Percentiles rank a stretch among this genome's conserved stretches.
Evolutionary conservation across 345 rosid species (phyloP).

Genomic region (Sisymbrium irio): DNA sequence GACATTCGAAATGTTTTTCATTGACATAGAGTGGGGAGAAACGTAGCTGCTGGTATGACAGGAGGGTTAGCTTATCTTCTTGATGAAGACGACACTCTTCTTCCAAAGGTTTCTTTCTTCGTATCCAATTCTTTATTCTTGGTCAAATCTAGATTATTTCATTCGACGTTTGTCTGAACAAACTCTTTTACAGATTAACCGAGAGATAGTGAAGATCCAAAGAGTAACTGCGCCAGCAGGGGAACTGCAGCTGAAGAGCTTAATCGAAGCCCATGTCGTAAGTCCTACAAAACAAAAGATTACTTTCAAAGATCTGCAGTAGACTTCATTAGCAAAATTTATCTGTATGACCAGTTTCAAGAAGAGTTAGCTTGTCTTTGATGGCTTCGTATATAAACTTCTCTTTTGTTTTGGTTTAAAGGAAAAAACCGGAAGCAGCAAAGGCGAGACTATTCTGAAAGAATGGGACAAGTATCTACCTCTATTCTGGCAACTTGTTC

Average conservation of each 20-base stretch:
- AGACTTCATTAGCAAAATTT: background rate
- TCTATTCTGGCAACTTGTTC: constrained; percentile 94
- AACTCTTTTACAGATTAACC: constrained; percentile 56
- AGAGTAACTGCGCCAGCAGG: constrained; percentile 97
- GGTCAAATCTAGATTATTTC: background rate
- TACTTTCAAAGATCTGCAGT: background rate
- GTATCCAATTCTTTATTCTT: background rate
- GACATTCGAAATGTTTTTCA: background rate
- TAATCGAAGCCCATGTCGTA: constrained; percentile 89
- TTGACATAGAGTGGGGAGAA: constrained; percentile 86
- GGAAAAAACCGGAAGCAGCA: constrained; percentile 96
- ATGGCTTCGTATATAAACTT: background rate
- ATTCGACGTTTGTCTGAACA: constrained; percentile 4
- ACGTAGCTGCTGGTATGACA: constrained; percentile 99
- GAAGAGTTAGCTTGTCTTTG: background rate
- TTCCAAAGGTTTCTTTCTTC: constrained; percentile 70
- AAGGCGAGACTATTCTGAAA: constrained; percentile 64
- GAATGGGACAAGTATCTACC: constrained; percentile 85
- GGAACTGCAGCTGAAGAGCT: constrained; percentile 86
- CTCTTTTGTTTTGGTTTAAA: constrained; percentile 24
- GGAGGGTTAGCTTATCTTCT: constrained; percentile 95
- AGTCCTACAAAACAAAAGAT: constrained; percentile 34
- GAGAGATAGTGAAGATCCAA: constrained; percentile 91
- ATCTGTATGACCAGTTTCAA: background rate
- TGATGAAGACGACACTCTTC: constrained; percentile 80